Conservation (phyloP, 305 asterid species). For the Rubia occidens region DNA sequence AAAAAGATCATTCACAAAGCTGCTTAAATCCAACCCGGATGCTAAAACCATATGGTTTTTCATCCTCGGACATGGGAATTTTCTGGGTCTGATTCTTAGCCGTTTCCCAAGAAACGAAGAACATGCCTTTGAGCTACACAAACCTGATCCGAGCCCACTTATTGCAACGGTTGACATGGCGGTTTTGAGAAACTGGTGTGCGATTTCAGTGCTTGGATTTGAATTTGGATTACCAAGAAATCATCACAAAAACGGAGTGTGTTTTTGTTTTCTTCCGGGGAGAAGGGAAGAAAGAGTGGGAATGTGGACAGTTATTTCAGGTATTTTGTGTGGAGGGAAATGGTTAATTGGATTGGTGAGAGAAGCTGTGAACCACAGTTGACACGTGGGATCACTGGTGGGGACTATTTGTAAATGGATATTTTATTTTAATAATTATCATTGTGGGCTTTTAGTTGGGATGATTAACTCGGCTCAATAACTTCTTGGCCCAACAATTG, state of each 20-base stretch:
- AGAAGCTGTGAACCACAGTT: slow-evolving; percentile 35
- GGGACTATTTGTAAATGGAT: neutral
- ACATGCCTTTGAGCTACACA: slow-evolving; percentile 33
- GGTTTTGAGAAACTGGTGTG: neutral
- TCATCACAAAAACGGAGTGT: slow-evolving; percentile 18
- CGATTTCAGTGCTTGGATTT: neutral
- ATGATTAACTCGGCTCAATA: too few species aligned
- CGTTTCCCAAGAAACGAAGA: slow-evolving; percentile 59
- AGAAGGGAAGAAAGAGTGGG: neutral
- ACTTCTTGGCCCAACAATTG: too few species aligned
- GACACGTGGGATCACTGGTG: slow-evolving; percentile 19
- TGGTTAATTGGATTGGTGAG: slow-evolving; percentile 23
- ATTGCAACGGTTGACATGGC: slow-evolving; percentile 53
- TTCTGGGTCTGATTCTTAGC: slow-evolving; percentile 33
- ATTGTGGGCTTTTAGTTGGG: too few species aligned
- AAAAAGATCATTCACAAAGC: slow-evolving; percentile 47
- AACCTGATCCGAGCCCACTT: slow-evolving; percentile 41
- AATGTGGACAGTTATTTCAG: slow-evolving; percentile 31
- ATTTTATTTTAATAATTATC: neutral
- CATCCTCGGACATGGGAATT: slow-evolving; percentile 21
- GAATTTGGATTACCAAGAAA: slow-evolving; percentile 10
- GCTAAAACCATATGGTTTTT: slow-evolving; percentile 32
- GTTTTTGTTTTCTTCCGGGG: neutral
- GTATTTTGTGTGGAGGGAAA: slow-evolving; percentile 66
- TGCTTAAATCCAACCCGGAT: slow-evolving; percentile 32